These are phyloP conservation scores for Epichloe gansuensis DNA, from an alignment of 2,329 filamentous ascomycete genomes.

Conservation along the genomic window DNA sequence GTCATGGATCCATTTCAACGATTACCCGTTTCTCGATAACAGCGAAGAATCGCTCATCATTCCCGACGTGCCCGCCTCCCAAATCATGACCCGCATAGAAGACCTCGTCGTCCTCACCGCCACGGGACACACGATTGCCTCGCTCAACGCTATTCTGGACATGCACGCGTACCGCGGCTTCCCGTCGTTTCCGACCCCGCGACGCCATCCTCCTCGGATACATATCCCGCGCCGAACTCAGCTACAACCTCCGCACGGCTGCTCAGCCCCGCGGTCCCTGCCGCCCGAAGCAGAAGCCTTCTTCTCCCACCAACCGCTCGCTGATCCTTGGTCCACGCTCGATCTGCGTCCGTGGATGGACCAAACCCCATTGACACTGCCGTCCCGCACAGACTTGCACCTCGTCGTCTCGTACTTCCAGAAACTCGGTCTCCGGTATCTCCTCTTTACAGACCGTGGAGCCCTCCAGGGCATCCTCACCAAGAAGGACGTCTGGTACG, in stretches of 20 bases:
- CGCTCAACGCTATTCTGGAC: constrained; percentile 57
- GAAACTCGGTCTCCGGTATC: constrained; percentile 80
- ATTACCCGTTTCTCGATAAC: constrained; percentile 91
- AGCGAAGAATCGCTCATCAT: constrained; percentile 61
- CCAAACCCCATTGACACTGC: constrained; percentile 87
- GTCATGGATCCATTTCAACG: constrained; percentile 92
- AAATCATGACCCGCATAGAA: constrained; percentile 86
- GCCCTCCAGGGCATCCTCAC: constrained; percentile 76
- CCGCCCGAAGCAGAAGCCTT: constrained; percentile 64
- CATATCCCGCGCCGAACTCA: constrained; percentile 82
- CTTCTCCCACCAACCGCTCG: constrained; percentile 73
- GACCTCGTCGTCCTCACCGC: constrained; percentile 82
- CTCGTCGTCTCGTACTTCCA: constrained; percentile 91
- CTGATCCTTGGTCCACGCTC: constrained; percentile 64
- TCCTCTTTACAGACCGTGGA: constrained; percentile 76
- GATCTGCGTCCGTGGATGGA: constrained; percentile 98
- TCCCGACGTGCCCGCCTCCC: constrained; percentile 73
- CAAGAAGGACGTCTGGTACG: constrained; percentile 95
- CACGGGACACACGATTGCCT: constrained; percentile 74
- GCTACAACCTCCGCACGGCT: constrained; percentile 56
- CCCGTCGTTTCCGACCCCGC: constrained; percentile 73
- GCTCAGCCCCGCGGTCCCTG: constrained; percentile 46
- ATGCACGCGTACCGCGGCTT: constrained; percentile 78
- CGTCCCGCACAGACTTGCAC: constrained; percentile 62
- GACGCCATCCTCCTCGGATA: constrained; percentile 79